These are phyloP conservation scores for Chloridella minuta DNA, from an alignment of 352 stramenopile genomes.

Conservation along the genomic window DNA sequence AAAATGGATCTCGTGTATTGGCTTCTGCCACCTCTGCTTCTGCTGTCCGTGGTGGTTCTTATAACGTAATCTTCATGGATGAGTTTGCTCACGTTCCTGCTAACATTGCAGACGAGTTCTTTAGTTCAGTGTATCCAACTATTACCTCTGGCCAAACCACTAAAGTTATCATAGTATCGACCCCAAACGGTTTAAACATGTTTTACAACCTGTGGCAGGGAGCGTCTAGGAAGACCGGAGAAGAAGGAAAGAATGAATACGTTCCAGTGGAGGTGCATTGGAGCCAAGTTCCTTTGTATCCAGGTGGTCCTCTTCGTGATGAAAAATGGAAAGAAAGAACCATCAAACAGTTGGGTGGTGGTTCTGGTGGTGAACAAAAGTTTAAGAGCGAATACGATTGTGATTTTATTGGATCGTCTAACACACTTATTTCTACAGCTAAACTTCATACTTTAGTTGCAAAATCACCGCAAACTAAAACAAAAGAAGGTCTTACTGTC, in stretches of 20 bases:
- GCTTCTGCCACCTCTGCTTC: neutral
- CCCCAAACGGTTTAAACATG: neutral
- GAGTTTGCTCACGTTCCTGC: conserved; percentile 11
- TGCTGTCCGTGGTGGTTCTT: neutral
- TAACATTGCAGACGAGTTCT: neutral
- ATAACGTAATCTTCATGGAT: neutral
- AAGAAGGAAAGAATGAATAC: conserved; percentile 12
- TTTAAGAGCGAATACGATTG: no score
- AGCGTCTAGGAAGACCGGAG: neutral
- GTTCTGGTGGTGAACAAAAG: no score
- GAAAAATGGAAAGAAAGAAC: no score
- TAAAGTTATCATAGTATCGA: neutral
- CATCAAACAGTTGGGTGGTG: no score
- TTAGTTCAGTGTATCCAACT: neutral
- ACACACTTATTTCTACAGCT: no score
- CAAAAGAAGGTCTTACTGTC: no score
- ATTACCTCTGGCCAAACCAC: neutral
- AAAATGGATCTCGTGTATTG: conserved; percentile 8
- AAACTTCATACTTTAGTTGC: no score
- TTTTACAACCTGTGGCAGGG: neutral
- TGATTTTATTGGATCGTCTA: no score
- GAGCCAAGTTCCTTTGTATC: neutral
- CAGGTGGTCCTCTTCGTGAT: no score
- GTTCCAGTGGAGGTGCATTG: neutral
- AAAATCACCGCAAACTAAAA: no score